These are phyloP conservation scores for Globisporangium emineosum DNA, from an alignment of 352 stramenopile genomes.

Conservation along the genomic window DNA sequence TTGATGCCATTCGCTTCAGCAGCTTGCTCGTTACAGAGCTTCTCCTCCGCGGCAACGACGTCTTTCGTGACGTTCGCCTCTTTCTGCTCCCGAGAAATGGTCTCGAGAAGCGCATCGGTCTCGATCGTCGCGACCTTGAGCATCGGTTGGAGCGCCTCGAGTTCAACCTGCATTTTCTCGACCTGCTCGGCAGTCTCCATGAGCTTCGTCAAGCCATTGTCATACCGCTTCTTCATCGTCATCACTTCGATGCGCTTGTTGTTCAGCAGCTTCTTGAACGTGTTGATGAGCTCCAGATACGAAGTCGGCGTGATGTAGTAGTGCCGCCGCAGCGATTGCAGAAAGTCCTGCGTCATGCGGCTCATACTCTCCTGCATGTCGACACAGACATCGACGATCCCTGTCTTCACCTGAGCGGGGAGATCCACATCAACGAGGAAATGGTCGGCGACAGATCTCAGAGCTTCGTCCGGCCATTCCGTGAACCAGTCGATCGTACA, in stretches of 20 bases:
- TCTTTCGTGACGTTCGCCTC: slow-evolving; percentile 87
- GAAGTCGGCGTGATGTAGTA: slow-evolving; percentile 96
- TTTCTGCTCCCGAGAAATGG: slow-evolving; percentile 86
- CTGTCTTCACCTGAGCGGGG: slow-evolving; percentile 62
- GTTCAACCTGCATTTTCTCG: slow-evolving; percentile 91
- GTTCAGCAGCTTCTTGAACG: slow-evolving; percentile 92
- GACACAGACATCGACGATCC: slow-evolving; percentile 94
- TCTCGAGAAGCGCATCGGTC: slow-evolving; percentile 88
- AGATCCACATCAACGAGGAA: slow-evolving; percentile 91
- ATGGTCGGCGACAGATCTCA: slow-evolving; percentile 90
- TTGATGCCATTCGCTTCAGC: slow-evolving; percentile 89
- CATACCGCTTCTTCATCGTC: slow-evolving; percentile 89
- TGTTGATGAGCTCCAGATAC: slow-evolving; percentile 95
- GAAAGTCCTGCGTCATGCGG: slow-evolving; percentile 75
- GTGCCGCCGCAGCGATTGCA: slow-evolving; percentile 85
- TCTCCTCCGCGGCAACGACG: slow-evolving; percentile 80
- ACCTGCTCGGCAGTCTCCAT: slow-evolving; percentile 93
- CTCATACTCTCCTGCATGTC: slow-evolving; percentile 94
- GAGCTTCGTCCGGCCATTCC: slow-evolving; percentile 93
- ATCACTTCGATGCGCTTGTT: slow-evolving; percentile 91
- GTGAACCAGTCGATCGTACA: slow-evolving; percentile 98
- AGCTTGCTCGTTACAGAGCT: slow-evolving; percentile 84
- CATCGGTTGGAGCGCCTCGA: slow-evolving; percentile 91
- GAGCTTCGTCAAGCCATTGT: slow-evolving; percentile 92
- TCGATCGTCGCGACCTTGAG: slow-evolving; percentile 90